Base-by-base conservation (phyloP, 1,284 basidiomycete genomes). In the Coniferiporia sulphurascens region DNA sequence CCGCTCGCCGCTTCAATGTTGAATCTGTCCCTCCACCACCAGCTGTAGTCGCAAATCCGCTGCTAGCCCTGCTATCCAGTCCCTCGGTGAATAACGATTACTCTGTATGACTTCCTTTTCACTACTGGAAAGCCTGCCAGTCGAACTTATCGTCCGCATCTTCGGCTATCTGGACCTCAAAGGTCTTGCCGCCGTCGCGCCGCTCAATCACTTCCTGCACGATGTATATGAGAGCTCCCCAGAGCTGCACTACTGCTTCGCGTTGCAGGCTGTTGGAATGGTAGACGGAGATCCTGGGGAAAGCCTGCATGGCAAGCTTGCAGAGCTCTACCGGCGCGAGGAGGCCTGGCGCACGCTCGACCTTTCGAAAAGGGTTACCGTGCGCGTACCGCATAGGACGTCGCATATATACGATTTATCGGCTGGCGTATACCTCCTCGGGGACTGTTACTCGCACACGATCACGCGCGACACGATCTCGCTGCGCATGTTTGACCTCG, bases 341-440 rank as follows among this genome's bases (percentile, higher is more conserved):
- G 17, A 45, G 15, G 49, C 44, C 1, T 62, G 61, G 61, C 34
- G 48, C 12, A 27, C 32, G 10, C 36, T 59, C 15, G 61, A 59
- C 45, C 36, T 59, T 10, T 44, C 48, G 17, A 19, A 36, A 22
- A 51, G 48, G 21, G 48, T 54, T 7, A 59, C 57, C 34, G 57
- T 62, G 21, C 48, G 56, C 17, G 41, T 59, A 9, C 45, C 32
- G 3, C 61, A 62, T 34, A n/a, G 35, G 21, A 48, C 61, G 13
- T 62, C 61, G 15, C 43, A 62, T 32, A 59, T 62, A 27, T 59
- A 59, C 54, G 61, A 62, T 32, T 36, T 62, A 12, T 62, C 61
- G 22, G 56, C 45, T 9, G 61, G 61, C 6, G 32, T 62, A 19
- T 62, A 62, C 15, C 32, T 62, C 3, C 44, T 62, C 17, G 61